phyloP scores from a whole-genome alignment of 805 yeast species.

The Lipomyces starkeyi region DNA sequence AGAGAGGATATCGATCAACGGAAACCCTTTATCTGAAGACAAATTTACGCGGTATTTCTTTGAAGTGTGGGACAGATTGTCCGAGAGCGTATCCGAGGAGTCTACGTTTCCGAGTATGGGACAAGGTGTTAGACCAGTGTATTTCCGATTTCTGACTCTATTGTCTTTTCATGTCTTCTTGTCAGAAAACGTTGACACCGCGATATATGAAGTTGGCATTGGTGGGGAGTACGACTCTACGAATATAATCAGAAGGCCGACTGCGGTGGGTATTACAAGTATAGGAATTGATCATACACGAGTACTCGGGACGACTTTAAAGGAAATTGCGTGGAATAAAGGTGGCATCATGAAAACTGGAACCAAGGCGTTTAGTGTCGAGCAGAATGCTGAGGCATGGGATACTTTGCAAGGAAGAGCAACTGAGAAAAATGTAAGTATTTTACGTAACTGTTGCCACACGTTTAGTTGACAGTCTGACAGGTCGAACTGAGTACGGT shows the following conservation, averaged over 20 bases:
- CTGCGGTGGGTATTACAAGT: constrained; percentile 82
- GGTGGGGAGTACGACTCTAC: constrained; percentile 99
- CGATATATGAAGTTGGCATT: constrained; percentile 96
- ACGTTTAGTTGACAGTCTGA: constrained; percentile 21
- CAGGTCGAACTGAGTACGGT: constrained; percentile 45
- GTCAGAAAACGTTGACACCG: constrained; percentile 88
- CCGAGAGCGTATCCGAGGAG: constrained; percentile 60
- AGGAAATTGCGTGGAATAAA: constrained; percentile 94
- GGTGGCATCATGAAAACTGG: constrained; percentile 85
- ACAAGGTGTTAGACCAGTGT: constrained; percentile 80
- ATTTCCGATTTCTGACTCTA: constrained; percentile 87
- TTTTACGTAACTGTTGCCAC: constrained; percentile 41
- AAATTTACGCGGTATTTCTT: constrained; percentile 88
- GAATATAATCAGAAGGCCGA: constrained; percentile 77
- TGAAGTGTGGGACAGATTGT: constrained; percentile 88
- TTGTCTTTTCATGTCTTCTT: constrained; percentile 89
- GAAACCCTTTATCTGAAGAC: constrained; percentile 79
- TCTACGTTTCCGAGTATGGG: constrained; percentile 74
- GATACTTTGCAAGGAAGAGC: constrained; percentile 67
- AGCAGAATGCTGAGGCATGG: constrained; percentile 58
- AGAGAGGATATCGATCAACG: constrained; percentile 88
- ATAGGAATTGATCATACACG: constrained; percentile 91
- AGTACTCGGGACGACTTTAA: constrained; percentile 84
- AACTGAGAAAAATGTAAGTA: constrained; percentile 59
- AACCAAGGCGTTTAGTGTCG: constrained; percentile 71